These are phyloP conservation scores for Prasinococcaceae sp. DNA, from an alignment of 139 green algal genomes.

Conservation along the genomic window DNA sequence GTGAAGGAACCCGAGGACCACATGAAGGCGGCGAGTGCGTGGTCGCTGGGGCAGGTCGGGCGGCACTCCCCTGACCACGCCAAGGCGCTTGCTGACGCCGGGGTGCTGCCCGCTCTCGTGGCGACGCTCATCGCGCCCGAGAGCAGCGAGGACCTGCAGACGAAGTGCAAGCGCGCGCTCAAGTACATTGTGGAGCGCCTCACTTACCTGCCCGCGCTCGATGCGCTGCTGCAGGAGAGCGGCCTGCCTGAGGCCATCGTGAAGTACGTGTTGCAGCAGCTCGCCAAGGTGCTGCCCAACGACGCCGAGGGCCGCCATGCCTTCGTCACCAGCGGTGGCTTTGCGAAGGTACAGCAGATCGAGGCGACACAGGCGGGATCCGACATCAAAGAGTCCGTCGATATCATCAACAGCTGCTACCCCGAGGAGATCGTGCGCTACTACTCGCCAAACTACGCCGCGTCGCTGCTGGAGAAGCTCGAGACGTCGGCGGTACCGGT, in stretches of 20 bases:
- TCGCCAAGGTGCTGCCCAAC: slow-evolving; percentile 50
- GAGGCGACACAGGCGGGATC: slow-evolving; percentile 43
- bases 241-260: slow-evolving; percentile 43
- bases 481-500: no score
- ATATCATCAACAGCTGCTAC: slow-evolving; percentile 72
- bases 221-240: slow-evolving; percentile 49
- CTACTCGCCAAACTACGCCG: slow-evolving; percentile 60
- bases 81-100: slow-evolving; percentile 67
- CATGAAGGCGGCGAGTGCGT: slow-evolving; percentile 53
- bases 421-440: slow-evolving; percentile 66
- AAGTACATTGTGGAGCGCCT: slow-evolving; percentile 64
- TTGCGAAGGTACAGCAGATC: slow-evolving; percentile 68
- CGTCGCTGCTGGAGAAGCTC: slow-evolving; percentile 65
- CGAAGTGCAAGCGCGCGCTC: slow-evolving; percentile 61
- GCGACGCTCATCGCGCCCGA: slow-evolving; percentile 28
- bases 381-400: slow-evolving; percentile 57
- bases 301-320: slow-evolving; percentile 45
- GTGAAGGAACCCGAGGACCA: slow-evolving; percentile 62
- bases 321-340: slow-evolving; percentile 67
- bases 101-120: slow-evolving; percentile 50
- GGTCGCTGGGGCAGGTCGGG: slow-evolving; percentile 59
- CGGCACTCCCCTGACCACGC: slow-evolving; percentile 70
- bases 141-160: slow-evolving; percentile 59
- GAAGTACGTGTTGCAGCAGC: slow-evolving; percentile 64
- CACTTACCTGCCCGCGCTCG: slow-evolving; percentile 57